phyloP scores from a whole-genome alignment of 805 yeast genomes.

The Yamadazyma ubonensis region DNA sequence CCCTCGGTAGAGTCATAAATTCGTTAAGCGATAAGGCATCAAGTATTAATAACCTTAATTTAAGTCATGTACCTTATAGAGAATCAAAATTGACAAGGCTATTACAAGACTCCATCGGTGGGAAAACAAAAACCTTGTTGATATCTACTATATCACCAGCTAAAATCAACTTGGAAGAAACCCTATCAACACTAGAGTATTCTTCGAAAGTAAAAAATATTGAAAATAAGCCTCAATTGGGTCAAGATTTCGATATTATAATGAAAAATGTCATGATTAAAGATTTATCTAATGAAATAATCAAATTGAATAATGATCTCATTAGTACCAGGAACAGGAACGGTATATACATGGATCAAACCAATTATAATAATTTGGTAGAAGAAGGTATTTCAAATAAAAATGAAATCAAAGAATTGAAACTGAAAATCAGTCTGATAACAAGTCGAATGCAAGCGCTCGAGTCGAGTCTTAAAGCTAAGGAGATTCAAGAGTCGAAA shows the following conservation, averaged over 20 bases:
- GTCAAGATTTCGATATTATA: constrained; percentile 39
- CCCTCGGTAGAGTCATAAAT: constrained; percentile 88
- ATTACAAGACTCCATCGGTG: constrained; percentile 82
- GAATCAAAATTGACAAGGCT: constrained; percentile 77
- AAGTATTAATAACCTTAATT: constrained; percentile 7
- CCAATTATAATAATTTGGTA: constrained; percentile 43
- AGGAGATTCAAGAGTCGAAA: constrained; percentile 1
- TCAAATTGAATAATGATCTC: constrained; percentile 56
- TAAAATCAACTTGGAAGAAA: constrained; percentile 70
- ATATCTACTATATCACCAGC: constrained; percentile 92
- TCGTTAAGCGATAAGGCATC: constrained; percentile 30
- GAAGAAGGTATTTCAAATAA: constrained; percentile 15
- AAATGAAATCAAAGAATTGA: constrained; percentile 15
- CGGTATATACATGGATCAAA: constrained; percentile 63
- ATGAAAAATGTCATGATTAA: constrained; percentile 52
- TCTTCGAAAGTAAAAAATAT: constrained; percentile 86
- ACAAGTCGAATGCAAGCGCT: constrained; percentile 7
- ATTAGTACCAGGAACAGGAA: constrained; percentile 61
- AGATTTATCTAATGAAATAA: constrained; percentile 57
- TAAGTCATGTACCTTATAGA: constrained; percentile 76
- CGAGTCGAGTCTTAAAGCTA: constrained; percentile 7
- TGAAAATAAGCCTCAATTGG: constrained; percentile 56
- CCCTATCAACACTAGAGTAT: constrained; percentile 81
- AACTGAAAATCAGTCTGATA: constrained; percentile 9
- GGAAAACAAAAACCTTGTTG: constrained; percentile 80